Evolutionary conservation across 495 filamentous ascomycete genomes (phyloP).

Genomic region (Aspergillus nanangensis): DNA sequence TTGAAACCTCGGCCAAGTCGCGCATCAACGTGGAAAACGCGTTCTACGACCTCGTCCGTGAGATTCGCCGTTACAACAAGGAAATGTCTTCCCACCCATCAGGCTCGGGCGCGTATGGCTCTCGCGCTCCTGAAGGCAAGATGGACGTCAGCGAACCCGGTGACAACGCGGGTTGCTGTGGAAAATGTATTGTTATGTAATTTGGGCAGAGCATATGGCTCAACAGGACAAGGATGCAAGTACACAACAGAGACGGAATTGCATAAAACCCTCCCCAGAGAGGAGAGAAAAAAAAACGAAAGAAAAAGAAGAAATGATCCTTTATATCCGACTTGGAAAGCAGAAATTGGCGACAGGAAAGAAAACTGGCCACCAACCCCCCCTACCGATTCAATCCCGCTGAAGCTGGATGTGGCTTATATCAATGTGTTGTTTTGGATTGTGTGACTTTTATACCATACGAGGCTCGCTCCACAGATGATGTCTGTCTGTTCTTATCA

Average conservation of each 20-base stretch:
- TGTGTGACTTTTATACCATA: conserved; percentile 25
- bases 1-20: conserved; percentile 98
- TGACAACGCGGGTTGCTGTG: conserved; percentile 74
- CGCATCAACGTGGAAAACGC: conserved; percentile 97
- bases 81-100: conserved; percentile 84
- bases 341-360: conserved; percentile 14
- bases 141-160: conserved; percentile 73
- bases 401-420: conserved; percentile 15
- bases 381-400: neutral
- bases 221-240: conserved; percentile 13
- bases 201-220: conserved; percentile 6
- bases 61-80: conserved; percentile 96
- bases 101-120: conserved; percentile 56
- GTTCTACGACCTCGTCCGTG: conserved; percentile 95
- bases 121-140: conserved; percentile 61
- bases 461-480: conserved; percentile 27
- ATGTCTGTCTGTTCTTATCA: conserved; percentile 18
- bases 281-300: conserved; percentile 8
- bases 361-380: neutral
- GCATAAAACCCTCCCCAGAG: conserved; percentile 11
- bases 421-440: conserved; percentile 20
- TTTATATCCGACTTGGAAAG: conserved; percentile 7
- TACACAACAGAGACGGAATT: conserved; percentile 19
- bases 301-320: conserved; percentile 2
- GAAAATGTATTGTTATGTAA: conserved; percentile 90